Evolutionary conservation across 2,329 filamentous ascomycete species (phyloP), one percentile per base, ranked within the genome.

Genomic region (Fusarium floridanum): DNA sequence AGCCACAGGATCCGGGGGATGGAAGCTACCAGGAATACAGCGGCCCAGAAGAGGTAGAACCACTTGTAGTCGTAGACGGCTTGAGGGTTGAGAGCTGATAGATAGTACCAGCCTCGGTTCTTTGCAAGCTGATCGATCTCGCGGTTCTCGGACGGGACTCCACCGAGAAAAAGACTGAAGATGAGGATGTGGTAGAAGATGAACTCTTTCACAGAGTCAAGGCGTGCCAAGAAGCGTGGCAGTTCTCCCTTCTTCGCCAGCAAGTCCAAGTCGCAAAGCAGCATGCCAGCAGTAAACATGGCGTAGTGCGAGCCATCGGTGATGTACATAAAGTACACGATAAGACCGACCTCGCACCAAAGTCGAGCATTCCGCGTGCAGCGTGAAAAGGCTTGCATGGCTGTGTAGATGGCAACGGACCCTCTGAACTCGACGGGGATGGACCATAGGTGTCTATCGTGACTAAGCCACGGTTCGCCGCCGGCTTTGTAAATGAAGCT

Each of bases 271-370:
- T 93, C 90, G 79, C 87, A 88, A 14, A 92, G 84, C 5, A 92
- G 80, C 88, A 92, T 90, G 24, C 91, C 91, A 1, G 86, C 82
- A 14, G 88, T 80, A 78, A 93, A 93, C 80, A 91, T 84, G 17
- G 90, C 85, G 73, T 88, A 89, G 77, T 90, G 90, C 81, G 87
- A 90, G 27, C 90, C 91, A 78, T 94, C 92, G 5, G 87, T 87
- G 61, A 93, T 87, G 79, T 92, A 93, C 78, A 94, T 84, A 77
- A 92, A 93, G 81, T 94, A 94, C 72, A 85, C 84, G 22, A 90
- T 86, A 12, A 94, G 83, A 1, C 79, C 86, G 1, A 85, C 56
- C 75, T 90, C 82, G 77, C 88, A 88, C 80, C 84, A 84, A 0
- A 93, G 84, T 16, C 92, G 87, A 5, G 88, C 87, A 64, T 86